Percentiles rank a stretch among this genome's conserved stretches.
phyloP scores from a whole-genome alignment of 495 filamentous ascomycete species.

The Hypoxylon rickii region DNA sequence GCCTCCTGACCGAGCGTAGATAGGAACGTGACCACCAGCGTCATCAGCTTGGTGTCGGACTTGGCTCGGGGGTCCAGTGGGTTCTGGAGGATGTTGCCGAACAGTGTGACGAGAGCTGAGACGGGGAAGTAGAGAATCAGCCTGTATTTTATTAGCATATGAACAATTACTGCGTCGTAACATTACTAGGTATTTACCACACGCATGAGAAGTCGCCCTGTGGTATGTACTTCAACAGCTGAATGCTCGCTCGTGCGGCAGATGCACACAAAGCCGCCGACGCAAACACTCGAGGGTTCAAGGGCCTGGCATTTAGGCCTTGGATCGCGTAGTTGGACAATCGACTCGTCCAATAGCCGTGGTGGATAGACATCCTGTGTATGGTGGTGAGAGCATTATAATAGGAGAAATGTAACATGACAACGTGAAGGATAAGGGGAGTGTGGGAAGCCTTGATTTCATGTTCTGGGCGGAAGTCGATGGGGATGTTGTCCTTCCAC shows the following conservation, averaged over 20 bases:
- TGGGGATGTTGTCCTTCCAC: constrained; percentile 94
- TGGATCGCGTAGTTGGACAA: constrained; percentile 94
- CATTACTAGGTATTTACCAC: constrained; percentile 80
- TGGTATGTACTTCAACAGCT: constrained; percentile 92
- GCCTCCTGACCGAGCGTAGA: constrained; percentile 71
- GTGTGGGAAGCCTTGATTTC: constrained; percentile 91
- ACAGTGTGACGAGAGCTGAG: constrained; percentile 91
- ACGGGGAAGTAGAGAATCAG: constrained; percentile 97
- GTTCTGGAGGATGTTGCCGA: constrained; percentile 96
- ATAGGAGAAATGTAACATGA: constrained; percentile 93
- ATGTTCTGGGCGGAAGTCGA: constrained; percentile 92
- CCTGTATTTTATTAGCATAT: constrained; percentile 55
- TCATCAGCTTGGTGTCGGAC: constrained; percentile 89
- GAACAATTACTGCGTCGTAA: background rate
- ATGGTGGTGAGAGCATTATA: constrained; percentile 98
- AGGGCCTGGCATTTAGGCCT: constrained; percentile 82
- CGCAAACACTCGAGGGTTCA: constrained; percentile 94
- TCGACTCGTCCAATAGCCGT: constrained; percentile 96
- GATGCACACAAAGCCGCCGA: constrained; percentile 90
- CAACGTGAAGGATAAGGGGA: constrained; percentile 87
- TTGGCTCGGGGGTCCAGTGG: constrained; percentile 86
- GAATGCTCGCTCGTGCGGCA: constrained; percentile 89
- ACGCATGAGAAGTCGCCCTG: constrained; percentile 94
- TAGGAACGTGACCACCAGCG: constrained; percentile 87
- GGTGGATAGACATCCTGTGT: constrained; percentile 97